Evolutionary conservation across 2,329 filamentous ascomycete species (phyloP).

Genomic region (Alternaria gansuensis): DNA sequence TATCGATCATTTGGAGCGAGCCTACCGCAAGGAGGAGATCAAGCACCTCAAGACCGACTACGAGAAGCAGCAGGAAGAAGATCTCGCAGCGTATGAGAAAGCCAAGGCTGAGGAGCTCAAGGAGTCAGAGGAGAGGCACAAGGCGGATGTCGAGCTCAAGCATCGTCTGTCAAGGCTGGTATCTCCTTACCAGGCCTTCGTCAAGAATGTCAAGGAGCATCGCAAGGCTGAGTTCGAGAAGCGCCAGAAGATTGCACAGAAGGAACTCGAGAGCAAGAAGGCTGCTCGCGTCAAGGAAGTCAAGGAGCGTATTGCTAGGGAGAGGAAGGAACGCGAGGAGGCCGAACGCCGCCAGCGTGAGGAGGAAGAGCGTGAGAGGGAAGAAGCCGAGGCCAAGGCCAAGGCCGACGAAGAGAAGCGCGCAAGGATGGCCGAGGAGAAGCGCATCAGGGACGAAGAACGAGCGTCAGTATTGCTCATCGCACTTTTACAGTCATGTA

Average conservation of each 20-base stretch:
- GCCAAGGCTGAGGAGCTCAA: slow-evolving; percentile 78
- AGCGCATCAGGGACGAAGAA: slow-evolving; percentile 66
- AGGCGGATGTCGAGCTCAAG: slow-evolving; percentile 91
- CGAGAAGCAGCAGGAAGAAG: slow-evolving; percentile 78
- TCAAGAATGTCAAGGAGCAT: slow-evolving; percentile 80
- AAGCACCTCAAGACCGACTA: slow-evolving; percentile 92
- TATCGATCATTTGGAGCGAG: slow-evolving; percentile 95
- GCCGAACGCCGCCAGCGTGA: slow-evolving; percentile 79
- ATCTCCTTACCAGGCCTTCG: slow-evolving; percentile 83
- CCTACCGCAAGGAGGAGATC: slow-evolving; percentile 92
- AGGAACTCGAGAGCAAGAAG: slow-evolving; percentile 92
- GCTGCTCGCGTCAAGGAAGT: slow-evolving; percentile 86
- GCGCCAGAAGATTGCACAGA: slow-evolving; percentile 88
- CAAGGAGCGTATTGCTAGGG: slow-evolving; percentile 80
- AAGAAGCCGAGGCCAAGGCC: slow-evolving; percentile 86
- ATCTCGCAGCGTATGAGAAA: slow-evolving; percentile 81
- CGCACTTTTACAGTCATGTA: slow-evolving; percentile 19
- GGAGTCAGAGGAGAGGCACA: slow-evolving; percentile 87
- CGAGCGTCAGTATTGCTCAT: slow-evolving; percentile 60
- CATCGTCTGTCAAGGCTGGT: slow-evolving; percentile 88
- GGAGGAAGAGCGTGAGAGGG: slow-evolving; percentile 81
- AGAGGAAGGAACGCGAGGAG: slow-evolving; percentile 86
- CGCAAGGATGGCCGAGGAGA: slow-evolving; percentile 76
- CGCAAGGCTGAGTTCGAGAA: slow-evolving; percentile 96
- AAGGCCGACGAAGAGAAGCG: slow-evolving; percentile 81